Percentiles rank a stretch among this genome's conserved stretches.
These are phyloP conservation scores for Ophiostoma novo-ulmi DNA, from an alignment of 2,329 filamentous ascomycete species.

Conservation along the genomic window DNA sequence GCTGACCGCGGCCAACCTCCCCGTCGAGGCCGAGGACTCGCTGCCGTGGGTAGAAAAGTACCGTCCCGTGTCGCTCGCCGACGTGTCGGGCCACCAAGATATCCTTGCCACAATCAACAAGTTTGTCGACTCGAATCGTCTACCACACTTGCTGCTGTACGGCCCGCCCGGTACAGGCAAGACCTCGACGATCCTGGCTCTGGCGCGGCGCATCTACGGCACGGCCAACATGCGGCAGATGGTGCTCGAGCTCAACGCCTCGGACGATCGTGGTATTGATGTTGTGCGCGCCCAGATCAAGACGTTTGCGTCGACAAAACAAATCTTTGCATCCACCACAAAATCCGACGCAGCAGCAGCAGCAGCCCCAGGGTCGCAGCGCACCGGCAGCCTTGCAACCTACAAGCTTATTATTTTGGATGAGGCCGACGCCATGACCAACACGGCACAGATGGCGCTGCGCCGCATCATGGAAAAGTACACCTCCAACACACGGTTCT, in stretches of 20 bases:
- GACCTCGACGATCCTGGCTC: slow-evolving; percentile 90
- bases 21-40: slow-evolving; percentile 88
- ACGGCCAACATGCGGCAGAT: slow-evolving; percentile 91
- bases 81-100: slow-evolving; percentile 95
- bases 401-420: slow-evolving; percentile 98
- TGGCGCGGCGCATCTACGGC: slow-evolving; percentile 90
- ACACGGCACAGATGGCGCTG: slow-evolving; percentile 94
- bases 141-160: slow-evolving; percentile 94
- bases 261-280: slow-evolving; percentile 94
- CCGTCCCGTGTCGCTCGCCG: slow-evolving; percentile 76
- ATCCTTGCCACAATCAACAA: slow-evolving; percentile 97
- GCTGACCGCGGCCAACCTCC: slow-evolving; percentile 84
- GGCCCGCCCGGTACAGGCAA: slow-evolving; percentile 96
- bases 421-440: slow-evolving; percentile 99
- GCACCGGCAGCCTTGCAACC: slow-evolving; percentile 53
- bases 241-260: slow-evolving; percentile 96
- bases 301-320: slow-evolving; percentile 95
- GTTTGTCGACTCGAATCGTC: slow-evolving; percentile 87
- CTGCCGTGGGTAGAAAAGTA: slow-evolving; percentile 99
- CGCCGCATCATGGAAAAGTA: slow-evolving; percentile 99
- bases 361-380: slow-evolving; percentile 28
- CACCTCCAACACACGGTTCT: slow-evolving; percentile 94
- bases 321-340: slow-evolving; percentile 66
- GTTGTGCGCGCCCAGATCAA: slow-evolving; percentile 99
- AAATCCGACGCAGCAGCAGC: slow-evolving; percentile 38